Base-by-base conservation (phyloP, 352 stramenopile species). In the Pythium vanterpoolii region DNA sequence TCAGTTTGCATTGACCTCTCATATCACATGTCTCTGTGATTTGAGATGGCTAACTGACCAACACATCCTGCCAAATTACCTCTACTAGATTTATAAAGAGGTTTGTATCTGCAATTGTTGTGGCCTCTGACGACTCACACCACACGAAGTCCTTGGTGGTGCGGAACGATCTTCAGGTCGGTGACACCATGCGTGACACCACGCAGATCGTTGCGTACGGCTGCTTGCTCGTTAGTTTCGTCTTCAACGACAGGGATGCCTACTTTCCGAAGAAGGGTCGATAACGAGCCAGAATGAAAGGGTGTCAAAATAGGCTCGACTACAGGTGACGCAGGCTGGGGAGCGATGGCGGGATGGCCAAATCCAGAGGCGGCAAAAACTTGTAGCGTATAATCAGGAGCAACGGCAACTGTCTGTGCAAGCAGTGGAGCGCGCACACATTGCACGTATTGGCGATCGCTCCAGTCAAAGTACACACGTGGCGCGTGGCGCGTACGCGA, bases 401-500 rank as follows among this genome's bases (percentile, higher is more conserved):
- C 26, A 23, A 60, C 36, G 11, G 43, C 24, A 40, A 44, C 60
- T 26, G 56, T 60, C 6, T 47, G 36, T 1, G 63, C 50, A 11
- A 70, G 31, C 2, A 70, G 51, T 8, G 63, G 63, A 30, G 34
- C 50, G 13, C 21, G 47, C 18, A 70, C 44, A 28, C 45, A 56
- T 19, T 63, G 50, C 11, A 54, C 36, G 30, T 66, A 70, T 27
- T 70, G 63, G 1, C 51, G 39, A 42, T 70, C 63, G 24, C 16
- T 58, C 10, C 40, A 1, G 36, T 70, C 63, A 31, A 70, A 70
- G 30, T 46, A 57, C 21, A 70, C 50, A 19, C 30, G 48, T 5
- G 56, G 63, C 8, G 63, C 56, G 43, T 70, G 63, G 14, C 63
- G 56, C 18, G 47, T 64, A 14, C 63, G 63, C 11, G 63, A 70